These are phyloP conservation scores for Xylaria scruposa DNA, from an alignment of 495 filamentous ascomycete genomes.

Conservation along the genomic window DNA sequence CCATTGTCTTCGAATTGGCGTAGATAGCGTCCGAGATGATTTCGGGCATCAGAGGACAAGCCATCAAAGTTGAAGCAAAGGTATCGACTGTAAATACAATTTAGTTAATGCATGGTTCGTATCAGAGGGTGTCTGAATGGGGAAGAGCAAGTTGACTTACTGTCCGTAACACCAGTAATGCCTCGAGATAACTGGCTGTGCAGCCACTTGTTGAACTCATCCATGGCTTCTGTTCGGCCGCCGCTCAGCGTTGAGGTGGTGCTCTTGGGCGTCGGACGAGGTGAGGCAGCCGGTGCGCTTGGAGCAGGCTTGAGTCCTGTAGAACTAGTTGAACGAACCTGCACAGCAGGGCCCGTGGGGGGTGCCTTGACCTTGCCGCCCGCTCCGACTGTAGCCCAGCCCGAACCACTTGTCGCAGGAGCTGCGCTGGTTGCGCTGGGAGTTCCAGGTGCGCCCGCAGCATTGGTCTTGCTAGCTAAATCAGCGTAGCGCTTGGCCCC, in stretches of 20 bases:
- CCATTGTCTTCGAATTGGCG: slow-evolving; percentile 80
- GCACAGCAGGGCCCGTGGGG: slow-evolving; percentile 55
- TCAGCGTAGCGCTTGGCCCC: slow-evolving; percentile 91
- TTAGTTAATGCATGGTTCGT: not conserved
- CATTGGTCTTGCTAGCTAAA: slow-evolving; percentile 77
- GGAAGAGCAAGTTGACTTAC: slow-evolving; percentile 51
- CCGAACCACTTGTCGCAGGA: slow-evolving; percentile 45
- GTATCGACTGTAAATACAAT: slow-evolving; percentile 68
- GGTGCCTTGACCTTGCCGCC: slow-evolving; percentile 85
- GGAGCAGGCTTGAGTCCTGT: slow-evolving; percentile 34
- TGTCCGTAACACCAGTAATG: slow-evolving; percentile 52
- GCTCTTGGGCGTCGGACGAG: slow-evolving; percentile 43
- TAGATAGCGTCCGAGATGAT: slow-evolving; percentile 92
- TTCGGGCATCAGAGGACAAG: slow-evolving; percentile 75
- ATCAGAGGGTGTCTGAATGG: slow-evolving; percentile 67
- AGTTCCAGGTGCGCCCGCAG: slow-evolving; percentile 24
- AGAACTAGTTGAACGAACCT: slow-evolving; percentile 37
- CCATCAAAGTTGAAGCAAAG: slow-evolving; percentile 75
- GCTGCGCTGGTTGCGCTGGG: slow-evolving; percentile 42
- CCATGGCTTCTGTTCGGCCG: slow-evolving; percentile 60
- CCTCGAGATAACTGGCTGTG: slow-evolving; percentile 70
- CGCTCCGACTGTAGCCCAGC: slow-evolving; percentile 97
- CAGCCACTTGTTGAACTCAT: slow-evolving; percentile 95
- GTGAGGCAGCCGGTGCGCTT: slow-evolving; percentile 32
- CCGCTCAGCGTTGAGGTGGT: slow-evolving; percentile 58